Evolutionary conservation across 1,139 yeast genomes (phyloP).

Genomic region (Debaryomyces coudertii): DNA sequence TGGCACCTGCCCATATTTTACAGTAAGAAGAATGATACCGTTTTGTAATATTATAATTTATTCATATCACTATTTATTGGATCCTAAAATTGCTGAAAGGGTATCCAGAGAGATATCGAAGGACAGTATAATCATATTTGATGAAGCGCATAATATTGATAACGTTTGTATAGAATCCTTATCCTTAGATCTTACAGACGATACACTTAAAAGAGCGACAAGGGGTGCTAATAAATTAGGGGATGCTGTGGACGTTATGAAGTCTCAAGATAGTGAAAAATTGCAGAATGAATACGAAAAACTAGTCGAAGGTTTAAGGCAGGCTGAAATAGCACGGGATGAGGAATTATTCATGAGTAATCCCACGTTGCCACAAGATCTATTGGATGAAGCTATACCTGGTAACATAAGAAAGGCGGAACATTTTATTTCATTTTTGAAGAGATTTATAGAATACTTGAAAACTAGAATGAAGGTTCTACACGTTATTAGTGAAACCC

Average conservation of each 20-base stretch:
- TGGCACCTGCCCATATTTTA: slow-evolving; percentile 93
- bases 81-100: slow-evolving; percentile 95
- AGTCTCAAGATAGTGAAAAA: slow-evolving; percentile 77
- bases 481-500: slow-evolving; percentile 96
- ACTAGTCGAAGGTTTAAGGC: slow-evolving; percentile 84
- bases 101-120: slow-evolving; percentile 91
- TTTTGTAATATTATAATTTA: slow-evolving; percentile 92
- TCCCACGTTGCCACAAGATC: slow-evolving; percentile 84
- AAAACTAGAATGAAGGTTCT: slow-evolving; percentile 97
- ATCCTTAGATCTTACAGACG: slow-evolving; percentile 71
- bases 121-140: slow-evolving; percentile 92
- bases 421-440: slow-evolving; percentile 90
- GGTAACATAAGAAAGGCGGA: slow-evolving; percentile 97
- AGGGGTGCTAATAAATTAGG: slow-evolving; percentile 79
- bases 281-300: slow-evolving; percentile 89
- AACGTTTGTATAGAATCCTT: slow-evolving; percentile 96
- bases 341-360: slow-evolving; percentile 86
- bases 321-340: slow-evolving; percentile 70
- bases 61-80: slow-evolving; percentile 92
- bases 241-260: slow-evolving; percentile 78
- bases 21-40: slow-evolving; percentile 97
- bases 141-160: slow-evolving; percentile 98
- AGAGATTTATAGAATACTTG: slow-evolving; percentile 88
- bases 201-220: slow-evolving; percentile 47
- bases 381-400: slow-evolving; percentile 90